These are phyloP conservation scores for Pachysandra terminalis DNA, from an alignment of 164 flowering plant genomes.

Conservation along the genomic window DNA sequence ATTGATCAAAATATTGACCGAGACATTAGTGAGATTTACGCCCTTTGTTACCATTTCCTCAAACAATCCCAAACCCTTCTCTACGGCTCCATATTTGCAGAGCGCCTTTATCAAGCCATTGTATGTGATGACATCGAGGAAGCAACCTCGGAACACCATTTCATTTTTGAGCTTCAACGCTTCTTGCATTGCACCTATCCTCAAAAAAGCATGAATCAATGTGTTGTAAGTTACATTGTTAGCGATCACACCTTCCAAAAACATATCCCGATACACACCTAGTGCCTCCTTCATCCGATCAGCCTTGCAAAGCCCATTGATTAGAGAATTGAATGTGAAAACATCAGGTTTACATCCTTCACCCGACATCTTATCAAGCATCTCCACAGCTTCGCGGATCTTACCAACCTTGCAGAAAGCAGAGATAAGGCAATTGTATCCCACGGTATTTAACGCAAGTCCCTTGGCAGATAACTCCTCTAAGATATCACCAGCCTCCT, in stretches of 20 bases:
- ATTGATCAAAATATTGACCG: conserved; percentile 76
- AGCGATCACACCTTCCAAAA: conserved; percentile 76
- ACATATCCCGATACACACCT: conserved; percentile 56
- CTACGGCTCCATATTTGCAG: conserved; percentile 62
- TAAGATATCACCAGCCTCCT: conserved; percentile 46
- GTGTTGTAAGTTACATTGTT: conserved; percentile 86
- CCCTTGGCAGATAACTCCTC: conserved; percentile 60
- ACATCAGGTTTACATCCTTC: conserved; percentile 79
- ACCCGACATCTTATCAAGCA: conserved; percentile 45
- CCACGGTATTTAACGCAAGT: conserved; percentile 49
- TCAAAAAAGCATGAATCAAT: conserved; percentile 59
- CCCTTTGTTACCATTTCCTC: conserved; percentile 72
- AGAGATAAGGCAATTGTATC: conserved; percentile 68
- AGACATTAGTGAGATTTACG: conserved; percentile 38
- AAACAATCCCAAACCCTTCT: conserved; percentile 56
- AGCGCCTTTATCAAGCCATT: conserved; percentile 70
- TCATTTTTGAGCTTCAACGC: conserved; percentile 70
- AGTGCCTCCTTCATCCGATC: conserved; percentile 63
- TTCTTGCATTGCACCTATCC: conserved; percentile 47
- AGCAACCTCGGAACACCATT: conserved; percentile 71
- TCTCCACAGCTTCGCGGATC: conserved; percentile 46
- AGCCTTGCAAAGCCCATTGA: conserved; percentile 59
- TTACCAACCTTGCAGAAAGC: conserved; percentile 59
- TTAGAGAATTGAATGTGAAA: conserved; percentile 75
- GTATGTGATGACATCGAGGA: conserved; percentile 74